A percentile compares a stretch with the other conserved stretches of the same genome.
phyloP scores from a whole-genome alignment of 2,329 filamentous ascomycete species.

The Hirsutella thompsonii region DNA sequence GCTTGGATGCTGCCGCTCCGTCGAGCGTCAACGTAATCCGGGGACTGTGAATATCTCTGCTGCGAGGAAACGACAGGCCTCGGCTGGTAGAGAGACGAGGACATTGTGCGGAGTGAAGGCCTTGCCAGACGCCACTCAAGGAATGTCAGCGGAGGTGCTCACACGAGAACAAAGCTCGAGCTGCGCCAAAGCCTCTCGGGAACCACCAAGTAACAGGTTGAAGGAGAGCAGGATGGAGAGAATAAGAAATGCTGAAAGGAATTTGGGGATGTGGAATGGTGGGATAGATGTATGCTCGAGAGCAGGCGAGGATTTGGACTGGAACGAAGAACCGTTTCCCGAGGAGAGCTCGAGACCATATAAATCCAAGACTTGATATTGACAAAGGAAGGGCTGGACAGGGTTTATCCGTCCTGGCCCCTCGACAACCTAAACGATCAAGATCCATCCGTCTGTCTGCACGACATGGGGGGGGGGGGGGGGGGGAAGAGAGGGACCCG shows the following conservation, averaged over 20 bases:
- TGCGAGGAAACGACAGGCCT: conserved; percentile 37
- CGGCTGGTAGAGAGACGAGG: conserved; percentile 24
- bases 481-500: too few relatives aligned
- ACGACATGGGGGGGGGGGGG: conserved; percentile 13
- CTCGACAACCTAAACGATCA: conserved; percentile 16
- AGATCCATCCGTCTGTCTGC: conserved; percentile 16
- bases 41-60: conserved; percentile 29
- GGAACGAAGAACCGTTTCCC: conserved; percentile 19
- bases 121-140: conserved; percentile 12
- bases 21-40: conserved; percentile 33
- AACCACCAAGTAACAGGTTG: conserved; percentile 14
- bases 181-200: conserved; percentile 14
- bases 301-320: conserved; percentile 20
- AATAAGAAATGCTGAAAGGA: conserved; percentile 30
- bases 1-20: conserved; percentile 23
- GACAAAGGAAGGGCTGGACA: conserved; percentile 16
- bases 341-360: conserved; percentile 19
- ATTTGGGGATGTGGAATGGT: conserved; percentile 29
- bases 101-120: conserved; percentile 21
- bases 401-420: conserved; percentile 11
- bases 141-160: conserved; percentile 18
- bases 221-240: conserved; percentile 19
- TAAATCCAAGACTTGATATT: conserved; percentile 25
- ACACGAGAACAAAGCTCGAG: conserved; percentile 13
- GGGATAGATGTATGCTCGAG: conserved; percentile 26